Conservation (phyloP, 1,139 yeast genomes). For the Williopsis jadinii region DNA sequence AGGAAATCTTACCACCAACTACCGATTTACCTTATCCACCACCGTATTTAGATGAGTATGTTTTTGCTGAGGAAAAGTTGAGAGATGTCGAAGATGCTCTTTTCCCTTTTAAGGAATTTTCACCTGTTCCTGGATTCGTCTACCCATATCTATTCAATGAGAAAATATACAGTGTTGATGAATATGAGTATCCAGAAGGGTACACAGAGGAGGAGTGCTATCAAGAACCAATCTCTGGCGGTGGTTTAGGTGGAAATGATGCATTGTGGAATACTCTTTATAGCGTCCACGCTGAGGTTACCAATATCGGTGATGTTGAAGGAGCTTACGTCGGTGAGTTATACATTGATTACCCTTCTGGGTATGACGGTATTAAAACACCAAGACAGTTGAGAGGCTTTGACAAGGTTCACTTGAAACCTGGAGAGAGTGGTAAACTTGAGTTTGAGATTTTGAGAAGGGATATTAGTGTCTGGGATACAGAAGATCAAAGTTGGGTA, state of each 20-base stretch:
- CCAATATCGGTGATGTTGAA: constrained; percentile 42
- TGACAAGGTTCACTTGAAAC: constrained; percentile 45
- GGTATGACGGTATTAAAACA: constrained; percentile 28
- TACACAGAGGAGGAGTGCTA: constrained; percentile 36
- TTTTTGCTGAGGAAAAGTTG: constrained; percentile 35
- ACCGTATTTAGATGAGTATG: constrained; percentile 36
- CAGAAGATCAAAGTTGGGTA: constrained; percentile 52
- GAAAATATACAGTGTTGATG: constrained; percentile 33
- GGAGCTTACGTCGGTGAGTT: constrained; percentile 54
- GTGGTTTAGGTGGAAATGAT: constrained; percentile 50
- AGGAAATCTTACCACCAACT: constrained; percentile 37
- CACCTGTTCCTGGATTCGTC: constrained; percentile 45
- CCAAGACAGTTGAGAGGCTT: constrained; percentile 54
- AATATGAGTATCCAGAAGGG: constrained; percentile 48
- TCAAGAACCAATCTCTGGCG: constrained; percentile 37
- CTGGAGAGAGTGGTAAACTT: constrained; percentile 35
- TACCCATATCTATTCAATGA: constrained; percentile 46
- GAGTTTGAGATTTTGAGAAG: constrained; percentile 43
- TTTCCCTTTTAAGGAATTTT: constrained; percentile 48
- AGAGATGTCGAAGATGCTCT: constrained; percentile 51
- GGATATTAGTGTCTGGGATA: constrained; percentile 57
- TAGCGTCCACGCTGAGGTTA: constrained; percentile 40
- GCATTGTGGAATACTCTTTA: constrained; percentile 39
- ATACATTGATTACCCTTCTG: constrained; percentile 48
- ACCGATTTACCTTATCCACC: constrained; percentile 45